phyloP scores from a whole-genome alignment of 1,139 yeast genomes.

The Zygoascus meyerae region DNA sequence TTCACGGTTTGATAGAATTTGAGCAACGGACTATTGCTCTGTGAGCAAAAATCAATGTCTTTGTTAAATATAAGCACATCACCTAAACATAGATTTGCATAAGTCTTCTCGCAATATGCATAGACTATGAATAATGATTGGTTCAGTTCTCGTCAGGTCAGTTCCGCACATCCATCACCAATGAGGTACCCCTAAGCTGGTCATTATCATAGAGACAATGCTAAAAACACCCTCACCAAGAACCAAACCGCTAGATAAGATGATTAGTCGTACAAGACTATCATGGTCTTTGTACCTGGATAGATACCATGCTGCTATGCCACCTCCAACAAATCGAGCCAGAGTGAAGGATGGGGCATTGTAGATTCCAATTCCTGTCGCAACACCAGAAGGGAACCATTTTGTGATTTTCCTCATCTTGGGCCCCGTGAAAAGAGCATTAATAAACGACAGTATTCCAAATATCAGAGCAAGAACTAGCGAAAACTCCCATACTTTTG shows the following conservation, averaged over 20 bases:
- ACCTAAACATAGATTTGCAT: too few species aligned
- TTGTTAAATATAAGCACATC: too few species aligned
- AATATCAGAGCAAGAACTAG: constrained; percentile 61
- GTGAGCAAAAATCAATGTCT: too few species aligned
- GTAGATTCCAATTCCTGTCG: constrained; percentile 94
- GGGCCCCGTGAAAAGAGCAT: constrained; percentile 30
- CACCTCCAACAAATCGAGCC: constrained; percentile 88
- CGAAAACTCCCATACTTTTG: constrained; percentile 62
- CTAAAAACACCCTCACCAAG: constrained; percentile 91
- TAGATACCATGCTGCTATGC: constrained; percentile 42
- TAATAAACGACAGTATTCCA: constrained; percentile 56
- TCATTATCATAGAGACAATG: constrained; percentile 70
- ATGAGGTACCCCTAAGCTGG: constrained; percentile 53
- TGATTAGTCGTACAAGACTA: constrained; percentile 64
- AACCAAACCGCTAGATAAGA: constrained; percentile 85
- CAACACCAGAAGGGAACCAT: constrained; percentile 87
- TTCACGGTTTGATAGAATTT: too few species aligned
- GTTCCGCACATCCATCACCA: constrained; percentile 24
- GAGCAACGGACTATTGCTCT: too few species aligned
- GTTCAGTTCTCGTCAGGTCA: too few species aligned
- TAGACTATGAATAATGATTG: too few species aligned
- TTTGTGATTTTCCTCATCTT: constrained; percentile 42
- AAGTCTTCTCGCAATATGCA: too few species aligned
- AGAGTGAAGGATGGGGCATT: constrained; percentile 90
- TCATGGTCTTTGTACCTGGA: constrained; percentile 32